Evolutionary conservation across 83 land plant genomes (phyloP), one percentile per base, ranked within the genome.

Genomic region (Picea abies): DNA sequence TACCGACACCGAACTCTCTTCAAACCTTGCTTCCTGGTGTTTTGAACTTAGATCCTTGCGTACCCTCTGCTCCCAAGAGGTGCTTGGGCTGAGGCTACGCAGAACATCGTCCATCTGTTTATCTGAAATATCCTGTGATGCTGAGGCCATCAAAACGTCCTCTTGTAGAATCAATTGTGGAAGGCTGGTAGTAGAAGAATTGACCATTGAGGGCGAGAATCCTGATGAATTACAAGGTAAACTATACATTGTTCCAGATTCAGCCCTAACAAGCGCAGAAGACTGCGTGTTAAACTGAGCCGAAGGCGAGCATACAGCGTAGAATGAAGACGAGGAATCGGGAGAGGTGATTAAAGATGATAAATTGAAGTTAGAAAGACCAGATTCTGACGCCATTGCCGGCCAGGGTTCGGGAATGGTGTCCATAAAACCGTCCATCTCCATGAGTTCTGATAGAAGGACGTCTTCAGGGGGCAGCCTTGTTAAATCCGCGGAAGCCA

Each of bases 121-220:
- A 1, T 23, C 25, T 2, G 77, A 22, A 73, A 10, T 52, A 22
- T 41, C 58, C 10, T 22, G 47, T 52, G 23, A 41, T 39, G 56
- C 14, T 8, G 77, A n/a, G 22, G 23, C 39, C 56, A 73, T 41
- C 20, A 73, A 73, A 22, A 73, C 16, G 25, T 73, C 56, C 4
- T 73, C 77, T 44, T 47, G 77, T 15, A 73, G 22, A n/a, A 73
- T 22, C 14, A 44, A 39, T 52, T 44, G 49, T 70, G 73, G 39
- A 37, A 70, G 73, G 73, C 73, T 41, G 26, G 39, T 41, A 7
- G 39, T 20, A 70, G 73, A 41, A 70, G 39, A 70, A 73, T 73
- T 73, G 56, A 52, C 77, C 41, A n/a, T 73, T 73, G 77, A 73
- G 77, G 58, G 11, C 58, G 77, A 44, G 77, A 73, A 73, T 73